These are phyloP conservation scores for Nicotiana tomentosiformis DNA, from an alignment of 257 asterid genomes.

Conservation along the genomic window DNA sequence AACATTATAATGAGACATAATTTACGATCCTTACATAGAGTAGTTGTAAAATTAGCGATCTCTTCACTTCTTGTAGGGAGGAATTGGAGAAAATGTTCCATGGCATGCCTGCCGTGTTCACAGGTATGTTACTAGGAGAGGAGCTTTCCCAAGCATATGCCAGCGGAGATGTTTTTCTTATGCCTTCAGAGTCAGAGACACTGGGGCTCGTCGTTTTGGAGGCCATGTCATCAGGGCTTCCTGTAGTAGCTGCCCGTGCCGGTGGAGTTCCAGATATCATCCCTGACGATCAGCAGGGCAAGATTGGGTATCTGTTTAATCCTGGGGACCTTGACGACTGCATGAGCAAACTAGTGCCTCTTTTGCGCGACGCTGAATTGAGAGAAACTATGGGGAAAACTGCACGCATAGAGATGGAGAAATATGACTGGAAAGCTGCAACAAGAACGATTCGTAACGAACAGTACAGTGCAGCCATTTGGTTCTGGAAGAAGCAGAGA, in stretches of 20 bases:
- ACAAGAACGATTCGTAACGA: slow-evolving; percentile 69
- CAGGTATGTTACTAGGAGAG: slow-evolving; percentile 86
- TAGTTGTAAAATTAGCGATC: background rate
- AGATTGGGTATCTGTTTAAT: slow-evolving; percentile 62
- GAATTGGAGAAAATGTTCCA: slow-evolving; percentile 73
- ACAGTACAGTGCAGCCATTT: slow-evolving; percentile 73
- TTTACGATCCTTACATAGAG: background rate
- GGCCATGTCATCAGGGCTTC: slow-evolving; percentile 97
- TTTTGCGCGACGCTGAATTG: slow-evolving; percentile 44
- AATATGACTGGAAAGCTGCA: slow-evolving; percentile 94
- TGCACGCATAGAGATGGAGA: slow-evolving; percentile 80
- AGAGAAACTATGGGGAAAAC: slow-evolving; percentile 71
- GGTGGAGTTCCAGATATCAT: slow-evolving; percentile 95
- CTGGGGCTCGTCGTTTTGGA: slow-evolving; percentile 87
- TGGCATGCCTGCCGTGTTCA: slow-evolving; percentile 76
- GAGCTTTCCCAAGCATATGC: slow-evolving; percentile 96
- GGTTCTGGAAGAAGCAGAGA: slow-evolving; percentile 86
- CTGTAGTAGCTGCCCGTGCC: slow-evolving; percentile 94
- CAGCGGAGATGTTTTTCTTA: slow-evolving; percentile 82
- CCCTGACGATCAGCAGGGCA: slow-evolving; percentile 79
- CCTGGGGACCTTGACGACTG: slow-evolving; percentile 91
- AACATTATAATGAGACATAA: background rate
- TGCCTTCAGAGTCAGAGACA: slow-evolving; percentile 97
- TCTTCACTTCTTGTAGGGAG: slow-evolving; percentile 33
- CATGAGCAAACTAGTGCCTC: slow-evolving; percentile 67